Conservation (phyloP, 306 rosid species). For the Prunus campanulata region DNA sequence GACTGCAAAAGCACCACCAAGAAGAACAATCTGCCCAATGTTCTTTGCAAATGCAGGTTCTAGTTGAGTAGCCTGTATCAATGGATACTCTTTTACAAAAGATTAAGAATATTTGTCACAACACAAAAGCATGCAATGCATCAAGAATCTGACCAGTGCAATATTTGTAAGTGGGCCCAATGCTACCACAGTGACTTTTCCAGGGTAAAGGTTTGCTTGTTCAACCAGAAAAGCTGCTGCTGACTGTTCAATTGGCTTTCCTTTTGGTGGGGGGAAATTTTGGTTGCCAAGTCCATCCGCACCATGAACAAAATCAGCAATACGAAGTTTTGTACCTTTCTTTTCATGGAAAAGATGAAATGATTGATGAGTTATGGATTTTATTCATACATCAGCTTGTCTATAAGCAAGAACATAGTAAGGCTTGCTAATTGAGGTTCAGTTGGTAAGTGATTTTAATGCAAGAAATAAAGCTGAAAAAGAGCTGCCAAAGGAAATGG, state of each 20-base stretch:
- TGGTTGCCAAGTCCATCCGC: slow-evolving; percentile 95
- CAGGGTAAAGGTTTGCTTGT: slow-evolving; percentile 77
- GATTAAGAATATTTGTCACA: not conserved
- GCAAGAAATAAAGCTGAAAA: slow-evolving; percentile 2
- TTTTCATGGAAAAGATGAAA: slow-evolving; percentile 16
- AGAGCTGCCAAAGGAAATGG: not conserved
- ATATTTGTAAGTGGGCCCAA: slow-evolving; percentile 92
- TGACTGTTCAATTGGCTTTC: slow-evolving; percentile 66
- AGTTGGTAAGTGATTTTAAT: not conserved
- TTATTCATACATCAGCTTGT: not conserved
- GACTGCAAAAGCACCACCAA: slow-evolving; percentile 88
- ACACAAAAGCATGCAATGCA: not conserved
- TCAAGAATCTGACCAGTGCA: slow-evolving; percentile 62
- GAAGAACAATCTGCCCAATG: slow-evolving; percentile 72
- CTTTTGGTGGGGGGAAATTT: slow-evolving; percentile 80
- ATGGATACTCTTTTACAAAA: slow-evolving; percentile 4
- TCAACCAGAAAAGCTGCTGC: slow-evolving; percentile 69
- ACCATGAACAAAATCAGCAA: slow-evolving; percentile 95
- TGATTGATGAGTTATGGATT: not conserved
- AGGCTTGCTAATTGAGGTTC: not conserved
- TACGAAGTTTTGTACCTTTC: slow-evolving; percentile 73
- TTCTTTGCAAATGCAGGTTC: slow-evolving; percentile 73
- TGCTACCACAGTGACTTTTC: slow-evolving; percentile 80
- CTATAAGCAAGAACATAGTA: not conserved
- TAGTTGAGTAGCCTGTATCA: slow-evolving; percentile 67